phyloP scores from a whole-genome alignment of 371 early-diverging fungal genomes.

The Coemansia sp. region DNA sequence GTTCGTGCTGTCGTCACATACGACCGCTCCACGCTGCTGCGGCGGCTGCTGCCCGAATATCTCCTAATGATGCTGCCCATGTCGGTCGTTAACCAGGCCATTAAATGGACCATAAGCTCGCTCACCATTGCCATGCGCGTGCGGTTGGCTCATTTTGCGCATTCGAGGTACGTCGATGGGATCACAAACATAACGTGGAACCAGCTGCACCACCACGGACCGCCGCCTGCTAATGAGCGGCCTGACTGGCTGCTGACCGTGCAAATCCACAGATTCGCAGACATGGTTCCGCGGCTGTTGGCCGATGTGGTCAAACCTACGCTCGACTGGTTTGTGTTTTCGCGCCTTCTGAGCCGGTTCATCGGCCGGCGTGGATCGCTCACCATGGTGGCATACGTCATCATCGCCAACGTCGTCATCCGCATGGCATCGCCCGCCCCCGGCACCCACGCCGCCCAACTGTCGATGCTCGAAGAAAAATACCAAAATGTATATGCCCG shows the following conservation, averaged over 20 bases:
- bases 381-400: slow-evolving; percentile 46
- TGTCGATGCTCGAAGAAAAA: slow-evolving; percentile 44
- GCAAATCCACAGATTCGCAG: slow-evolving; percentile 50
- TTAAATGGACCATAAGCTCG: slow-evolving; percentile 49
- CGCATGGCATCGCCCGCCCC: slow-evolving; percentile 45
- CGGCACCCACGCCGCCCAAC: slow-evolving; percentile 29
- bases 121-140: slow-evolving; percentile 49
- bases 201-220: slow-evolving; percentile 34
- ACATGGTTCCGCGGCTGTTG: slow-evolving; percentile 47
- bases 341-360: slow-evolving; percentile 42
- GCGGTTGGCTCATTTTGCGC: slow-evolving; percentile 43
- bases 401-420: slow-evolving; percentile 36
- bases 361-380: slow-evolving; percentile 45
- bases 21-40: slow-evolving; percentile 36
- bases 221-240: slow-evolving; percentile 36
- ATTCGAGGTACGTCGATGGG: slow-evolving; percentile 48
- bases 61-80: slow-evolving; percentile 48
- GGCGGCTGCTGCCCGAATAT: slow-evolving; percentile 49
- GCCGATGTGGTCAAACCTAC: slow-evolving; percentile 50
- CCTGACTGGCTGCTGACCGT: slow-evolving; percentile 52
- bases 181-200: slow-evolving; percentile 50
- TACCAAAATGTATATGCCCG: slow-evolving; percentile 45
- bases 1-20: slow-evolving; percentile 47
- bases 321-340: slow-evolving; percentile 49
- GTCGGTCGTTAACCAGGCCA: slow-evolving; percentile 50